These are phyloP conservation scores for Aspergillus niger DNA, from an alignment of 2,329 filamentous ascomycete genomes.

Conservation along the genomic window DNA sequence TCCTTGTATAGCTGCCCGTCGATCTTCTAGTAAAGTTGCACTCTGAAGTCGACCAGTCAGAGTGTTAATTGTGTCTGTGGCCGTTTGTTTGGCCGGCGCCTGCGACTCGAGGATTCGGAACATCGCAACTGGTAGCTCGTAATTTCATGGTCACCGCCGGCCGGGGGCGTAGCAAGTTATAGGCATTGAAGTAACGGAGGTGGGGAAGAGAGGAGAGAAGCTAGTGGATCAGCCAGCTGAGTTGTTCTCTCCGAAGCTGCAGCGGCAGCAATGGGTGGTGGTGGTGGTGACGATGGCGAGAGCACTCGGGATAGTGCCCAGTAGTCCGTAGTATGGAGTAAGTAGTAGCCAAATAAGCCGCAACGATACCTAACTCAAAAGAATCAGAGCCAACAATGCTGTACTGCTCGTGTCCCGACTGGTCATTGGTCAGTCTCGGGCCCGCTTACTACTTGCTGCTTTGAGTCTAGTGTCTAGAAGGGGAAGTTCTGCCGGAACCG, in stretches of 20 bases:
- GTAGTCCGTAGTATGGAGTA: background rate
- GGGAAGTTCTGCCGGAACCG: conserved; percentile 22
- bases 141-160: conserved; percentile 46
- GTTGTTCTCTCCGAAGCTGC: conserved; percentile 21
- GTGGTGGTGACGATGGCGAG: background rate
- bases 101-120: conserved; percentile 65
- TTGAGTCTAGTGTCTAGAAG: too few relatives aligned
- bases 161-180: conserved; percentile 27
- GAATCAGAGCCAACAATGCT: too few relatives aligned
- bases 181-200: conserved; percentile 31
- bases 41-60: conserved; percentile 84
- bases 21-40: conserved; percentile 89
- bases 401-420: background rate
- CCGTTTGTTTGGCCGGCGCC: conserved; percentile 93
- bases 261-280: conserved; percentile 7
- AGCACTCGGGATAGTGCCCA: background rate
- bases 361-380: background rate
- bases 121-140: conserved; percentile 43
- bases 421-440: background rate
- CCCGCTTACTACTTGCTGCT: conserved; percentile 11
- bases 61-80: conserved; percentile 88
- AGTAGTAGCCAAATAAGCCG: conserved; percentile 3
- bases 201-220: background rate
- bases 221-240: conserved; percentile 12
- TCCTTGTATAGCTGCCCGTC: conserved; percentile 87